phyloP scores from a whole-genome alignment of 2,329 filamentous ascomycete species.

The Cladosporium sp. region DNA sequence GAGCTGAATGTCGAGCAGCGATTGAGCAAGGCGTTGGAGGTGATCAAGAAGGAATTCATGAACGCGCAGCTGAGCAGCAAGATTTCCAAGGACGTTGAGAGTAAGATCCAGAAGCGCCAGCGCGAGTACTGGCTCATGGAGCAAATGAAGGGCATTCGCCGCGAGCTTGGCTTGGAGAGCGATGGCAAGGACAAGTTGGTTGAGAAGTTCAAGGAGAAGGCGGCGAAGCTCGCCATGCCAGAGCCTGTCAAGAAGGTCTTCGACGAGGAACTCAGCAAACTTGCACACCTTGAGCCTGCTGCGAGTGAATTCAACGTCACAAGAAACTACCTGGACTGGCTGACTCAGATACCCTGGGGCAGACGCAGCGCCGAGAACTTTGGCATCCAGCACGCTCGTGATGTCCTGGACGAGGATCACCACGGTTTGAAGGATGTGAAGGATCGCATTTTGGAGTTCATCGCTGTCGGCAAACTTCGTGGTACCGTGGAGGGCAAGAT shows the following conservation, averaged over 20 bases:
- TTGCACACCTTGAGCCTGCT: slow-evolving; percentile 88
- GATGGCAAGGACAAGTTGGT: slow-evolving; percentile 98
- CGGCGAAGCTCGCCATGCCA: slow-evolving; percentile 89
- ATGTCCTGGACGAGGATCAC: slow-evolving; percentile 91
- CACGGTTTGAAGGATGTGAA: slow-evolving; percentile 97
- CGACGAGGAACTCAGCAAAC: slow-evolving; percentile 95
- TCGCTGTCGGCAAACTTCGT: slow-evolving; percentile 92
- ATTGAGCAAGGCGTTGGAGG: slow-evolving; percentile 82
- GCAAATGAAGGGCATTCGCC: slow-evolving; percentile 97
- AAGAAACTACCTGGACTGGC: slow-evolving; percentile 95
- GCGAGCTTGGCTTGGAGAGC: slow-evolving; percentile 92
- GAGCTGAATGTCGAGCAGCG: slow-evolving; percentile 88
- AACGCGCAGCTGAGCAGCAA: slow-evolving; percentile 96
- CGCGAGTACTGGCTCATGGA: slow-evolving; percentile 99
- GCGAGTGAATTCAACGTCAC: slow-evolving; percentile 99
- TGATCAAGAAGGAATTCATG: slow-evolving; percentile 97
- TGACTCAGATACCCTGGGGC: slow-evolving; percentile 97
- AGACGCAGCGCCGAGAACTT: slow-evolving; percentile 95
- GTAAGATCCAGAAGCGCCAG: slow-evolving; percentile 94
- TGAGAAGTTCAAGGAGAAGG: slow-evolving; percentile 96
- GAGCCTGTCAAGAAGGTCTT: slow-evolving; percentile 96
- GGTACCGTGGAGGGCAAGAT: slow-evolving; percentile 99
- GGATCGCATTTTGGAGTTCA: slow-evolving; percentile 96
- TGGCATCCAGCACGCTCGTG: slow-evolving; percentile 83
- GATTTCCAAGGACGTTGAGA: slow-evolving; percentile 96